Conservation (phyloP, 805 yeast species). For the Brettanomyces anomalus region DNA sequence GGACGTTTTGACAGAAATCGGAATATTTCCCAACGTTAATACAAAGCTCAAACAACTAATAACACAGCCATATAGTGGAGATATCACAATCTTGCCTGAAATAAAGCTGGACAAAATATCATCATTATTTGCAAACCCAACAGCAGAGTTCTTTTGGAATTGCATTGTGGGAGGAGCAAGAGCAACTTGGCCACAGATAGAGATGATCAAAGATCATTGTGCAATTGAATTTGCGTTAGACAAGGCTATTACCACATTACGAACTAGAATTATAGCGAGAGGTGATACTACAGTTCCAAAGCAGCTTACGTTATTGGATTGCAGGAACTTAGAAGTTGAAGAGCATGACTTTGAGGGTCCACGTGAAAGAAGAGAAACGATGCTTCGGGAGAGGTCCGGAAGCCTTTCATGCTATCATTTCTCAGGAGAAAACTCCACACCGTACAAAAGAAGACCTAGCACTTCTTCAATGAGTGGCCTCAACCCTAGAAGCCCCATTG, state of each 20-base stretch:
- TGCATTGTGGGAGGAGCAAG: slow-evolving; percentile 75
- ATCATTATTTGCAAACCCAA: slow-evolving; percentile 70
- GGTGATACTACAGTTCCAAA: background rate
- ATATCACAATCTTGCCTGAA: slow-evolving; percentile 85
- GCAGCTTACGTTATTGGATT: background rate
- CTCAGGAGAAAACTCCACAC: slow-evolving; percentile 1
- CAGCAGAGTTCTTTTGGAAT: slow-evolving; percentile 62
- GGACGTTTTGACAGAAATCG: slow-evolving; percentile 65
- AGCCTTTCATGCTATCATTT: slow-evolving; percentile 2
- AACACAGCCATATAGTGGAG: slow-evolving; percentile 86
- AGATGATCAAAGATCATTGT: slow-evolving; percentile 82
- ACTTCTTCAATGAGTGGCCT: background rate
- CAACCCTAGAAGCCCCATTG: too few relatives aligned
- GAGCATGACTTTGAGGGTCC: background rate
- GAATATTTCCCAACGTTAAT: slow-evolving; percentile 62
- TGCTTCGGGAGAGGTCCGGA: background rate
- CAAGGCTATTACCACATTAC: slow-evolving; percentile 57
- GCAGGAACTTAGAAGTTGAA: background rate
- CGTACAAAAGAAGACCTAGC: background rate
- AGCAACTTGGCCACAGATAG: slow-evolving; percentile 89
- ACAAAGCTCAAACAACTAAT: slow-evolving; percentile 68
- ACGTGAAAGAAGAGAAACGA: background rate
- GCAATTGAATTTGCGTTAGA: slow-evolving; percentile 84
- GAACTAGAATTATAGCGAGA: slow-evolving; percentile 35
- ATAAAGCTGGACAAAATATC: slow-evolving; percentile 48